phyloP scores from a whole-genome alignment of 83 land plant species.

The Diphasiastrum complanatum region DNA sequence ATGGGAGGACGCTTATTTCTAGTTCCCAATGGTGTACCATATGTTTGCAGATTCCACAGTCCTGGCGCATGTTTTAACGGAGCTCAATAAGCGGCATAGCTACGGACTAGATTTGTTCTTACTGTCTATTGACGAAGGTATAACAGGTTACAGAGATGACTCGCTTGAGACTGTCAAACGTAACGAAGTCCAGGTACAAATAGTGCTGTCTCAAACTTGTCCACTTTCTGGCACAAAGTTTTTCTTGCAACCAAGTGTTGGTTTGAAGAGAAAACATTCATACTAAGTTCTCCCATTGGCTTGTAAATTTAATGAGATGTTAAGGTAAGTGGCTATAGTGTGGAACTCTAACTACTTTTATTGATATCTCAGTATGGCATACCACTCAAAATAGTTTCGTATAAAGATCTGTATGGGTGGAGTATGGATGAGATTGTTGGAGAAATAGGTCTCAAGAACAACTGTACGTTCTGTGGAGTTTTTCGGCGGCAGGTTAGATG shows the following conservation, averaged over 20 bases:
- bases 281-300: neutral
- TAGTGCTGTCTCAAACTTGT: neutral
- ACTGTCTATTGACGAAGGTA: conserved; percentile 93
- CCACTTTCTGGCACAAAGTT: too few relatives aligned
- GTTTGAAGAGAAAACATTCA: neutral
- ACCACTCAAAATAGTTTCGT: conserved; percentile 86
- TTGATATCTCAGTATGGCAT: conserved; percentile 68
- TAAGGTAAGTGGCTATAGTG: neutral
- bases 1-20: neutral
- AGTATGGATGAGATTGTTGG: conserved; percentile 98
- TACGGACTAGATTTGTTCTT: conserved; percentile 91
- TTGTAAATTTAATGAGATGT: neutral
- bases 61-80: conserved; percentile 81
- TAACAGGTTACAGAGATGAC: conserved; percentile 96
- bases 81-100: conserved; percentile 66
- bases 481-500: conserved; percentile 82
- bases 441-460: conserved; percentile 91
- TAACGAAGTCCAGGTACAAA: conserved; percentile 82
- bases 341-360: neutral
- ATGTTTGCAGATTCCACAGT: conserved; percentile 89
- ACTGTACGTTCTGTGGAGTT: conserved; percentile 99
- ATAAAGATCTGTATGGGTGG: conserved; percentile 94
- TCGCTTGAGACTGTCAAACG: conserved; percentile 98
- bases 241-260: too few relatives aligned
- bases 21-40: neutral